phyloP scores from a whole-genome alignment of 1,139 yeast species.

The Debaryomyces subglobosus region DNA sequence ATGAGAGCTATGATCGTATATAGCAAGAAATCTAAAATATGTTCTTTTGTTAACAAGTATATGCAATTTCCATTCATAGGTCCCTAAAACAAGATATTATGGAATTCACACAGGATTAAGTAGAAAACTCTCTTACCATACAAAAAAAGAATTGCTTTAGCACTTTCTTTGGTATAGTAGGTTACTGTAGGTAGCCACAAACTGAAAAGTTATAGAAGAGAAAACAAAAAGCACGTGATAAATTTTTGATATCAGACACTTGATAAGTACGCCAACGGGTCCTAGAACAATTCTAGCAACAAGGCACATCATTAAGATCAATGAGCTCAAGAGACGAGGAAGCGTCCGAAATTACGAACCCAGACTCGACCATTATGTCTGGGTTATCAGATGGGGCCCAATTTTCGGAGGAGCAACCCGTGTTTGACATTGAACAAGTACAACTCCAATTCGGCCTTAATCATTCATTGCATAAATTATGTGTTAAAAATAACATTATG shows the following conservation, averaged over 20 bases:
- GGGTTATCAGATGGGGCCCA: background rate
- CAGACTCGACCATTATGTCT: background rate
- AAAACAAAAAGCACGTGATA: background rate
- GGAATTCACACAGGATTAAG: too few species aligned
- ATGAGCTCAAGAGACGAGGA: background rate
- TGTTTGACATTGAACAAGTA: constrained; percentile 43
- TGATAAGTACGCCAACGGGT: background rate
- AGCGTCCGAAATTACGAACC: background rate
- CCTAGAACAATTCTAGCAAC: background rate
- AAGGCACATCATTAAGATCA: background rate
- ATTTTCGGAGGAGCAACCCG: constrained; percentile 18
- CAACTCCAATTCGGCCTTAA: constrained; percentile 44
- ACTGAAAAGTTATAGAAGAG: background rate
- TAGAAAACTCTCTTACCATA: too few species aligned
- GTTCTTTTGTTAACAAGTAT: too few species aligned
- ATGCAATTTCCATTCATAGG: too few species aligned
- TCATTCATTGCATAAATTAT: constrained; percentile 27
- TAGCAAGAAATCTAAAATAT: too few species aligned
- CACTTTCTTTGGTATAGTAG: background rate
- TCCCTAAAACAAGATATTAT: too few species aligned
- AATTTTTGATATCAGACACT: background rate
- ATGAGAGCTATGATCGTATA: too few species aligned
- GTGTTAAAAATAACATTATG: constrained; percentile 40
- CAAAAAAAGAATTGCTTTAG: too few species aligned
- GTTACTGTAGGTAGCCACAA: background rate